Evolutionary conservation across 169 alveolate genomes (phyloP), one percentile per base, ranked within the genome.

Genomic region (Babesia ovata): DNA sequence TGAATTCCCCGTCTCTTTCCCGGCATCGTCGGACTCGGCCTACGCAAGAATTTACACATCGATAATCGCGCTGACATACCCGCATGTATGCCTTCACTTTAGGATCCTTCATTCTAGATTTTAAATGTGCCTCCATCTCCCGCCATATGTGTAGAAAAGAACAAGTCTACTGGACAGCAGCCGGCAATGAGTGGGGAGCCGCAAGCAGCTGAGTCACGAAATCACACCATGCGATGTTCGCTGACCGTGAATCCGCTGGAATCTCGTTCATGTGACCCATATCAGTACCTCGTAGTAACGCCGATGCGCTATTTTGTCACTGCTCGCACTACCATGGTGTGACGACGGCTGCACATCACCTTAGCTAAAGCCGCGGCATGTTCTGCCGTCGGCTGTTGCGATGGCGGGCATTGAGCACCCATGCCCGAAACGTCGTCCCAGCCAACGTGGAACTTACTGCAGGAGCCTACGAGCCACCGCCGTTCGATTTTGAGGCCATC

Each of bases 401-500:
- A 61, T 61, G 70, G 70, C 54, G 56, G 39, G 53, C 48, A 61
- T 7, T 21, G 26, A 26, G 28, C 36, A 7, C 70, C 21, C 45
- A 13, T 13, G 45, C 24, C 33, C 21, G 54, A 0, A 6, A 16
- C 16, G 33, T 11, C 24, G 28, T 10, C 17, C 21, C 19, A 14
- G 48, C 42, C 16, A 36, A 16, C 52, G 22, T 39, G 2, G 73
- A 22, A 44, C 13, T 22, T 58, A 45, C 42, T 8, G 60, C 42
- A 0, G 45, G 66, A 12, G 42, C 14, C 21, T 42, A 67, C 26
- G 76, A 67, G 45, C 76, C 76, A 12, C 49, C 56, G 17, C 76
- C 76, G 4, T 67, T 67, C 56, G 76, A 67, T 28, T 67, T 67
- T 24, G 76, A 67, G 28, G 63, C 63, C 56, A 28, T 67, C 50